Base-by-base conservation (phyloP, 169 alveolate genomes). In the Plasmodium gonderi region DNA sequence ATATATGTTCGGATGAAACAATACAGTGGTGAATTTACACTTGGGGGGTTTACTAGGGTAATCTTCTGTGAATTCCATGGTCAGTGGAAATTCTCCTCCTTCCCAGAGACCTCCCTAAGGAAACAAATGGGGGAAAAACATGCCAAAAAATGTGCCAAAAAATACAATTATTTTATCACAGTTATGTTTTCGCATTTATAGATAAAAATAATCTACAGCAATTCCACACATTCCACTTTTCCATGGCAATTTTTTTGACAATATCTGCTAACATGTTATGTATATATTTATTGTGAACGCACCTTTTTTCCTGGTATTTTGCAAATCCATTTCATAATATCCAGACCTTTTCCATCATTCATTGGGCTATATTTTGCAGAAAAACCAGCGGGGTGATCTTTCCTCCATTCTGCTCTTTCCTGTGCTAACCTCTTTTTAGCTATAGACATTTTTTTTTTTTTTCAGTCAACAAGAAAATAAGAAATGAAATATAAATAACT, bases 41-140 rank as follows among this genome's bases (percentile, higher is more conserved):
- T 99, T 98, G 8, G 99, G 99, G 38, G 99, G 99, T 79, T 99
- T 99, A 95, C 99, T 97, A 23, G 99, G 99, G 95, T 99, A 99
- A 65, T 99, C 99, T 90, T 99, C 99, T 2, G 99, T 92, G 95
- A 99, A 99, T 92, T 98, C 99, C 99, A 99, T 99, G 31, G 96
- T 96, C 38, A 99, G 95, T 65, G 98, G 98, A 94, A 98, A 99
- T 80, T 98, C 98, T 4, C 99, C 99, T 7, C 98, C 99, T 95
- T 98, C 99, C 99, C 99, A 99, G 23, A 97, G 96, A 75, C 99
- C 94, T 79, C 98, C 97, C 96, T 92, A 94, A 29, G 44, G 31
- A 20, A 6, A 42, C 36, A 11, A 68, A 44, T 8, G 14, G 14
- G 6, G 7, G 26, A 45, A 33, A 60, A 8, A 29, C 31, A n/a